Conservation (phyloP, 176 grass and related monocot species). For the Luzula sylvatica region DNA sequence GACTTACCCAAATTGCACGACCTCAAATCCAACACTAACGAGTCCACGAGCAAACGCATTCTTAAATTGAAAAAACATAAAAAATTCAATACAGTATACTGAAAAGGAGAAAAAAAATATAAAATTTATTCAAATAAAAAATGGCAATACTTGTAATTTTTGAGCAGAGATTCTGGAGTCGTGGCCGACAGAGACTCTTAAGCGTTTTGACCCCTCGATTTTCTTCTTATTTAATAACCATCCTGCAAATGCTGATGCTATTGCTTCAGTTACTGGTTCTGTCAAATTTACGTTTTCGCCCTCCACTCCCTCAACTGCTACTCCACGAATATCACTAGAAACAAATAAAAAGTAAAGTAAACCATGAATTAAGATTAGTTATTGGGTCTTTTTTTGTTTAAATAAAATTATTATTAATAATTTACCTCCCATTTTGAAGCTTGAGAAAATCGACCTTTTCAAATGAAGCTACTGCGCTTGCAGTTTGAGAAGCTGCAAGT, state of each 20-base stretch:
- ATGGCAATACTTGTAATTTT: constrained; percentile 74
- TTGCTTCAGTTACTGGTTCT: constrained; percentile 65
- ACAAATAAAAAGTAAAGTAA: background rate
- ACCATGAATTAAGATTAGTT: too few species aligned
- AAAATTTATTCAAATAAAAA: too few species aligned
- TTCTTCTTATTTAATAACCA: constrained; percentile 90
- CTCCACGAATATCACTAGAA: constrained; percentile 90
- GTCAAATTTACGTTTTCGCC: constrained; percentile 68
- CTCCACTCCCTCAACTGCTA: constrained; percentile 87
- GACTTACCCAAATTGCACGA: constrained; percentile 94
- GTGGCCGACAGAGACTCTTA: constrained; percentile 82
- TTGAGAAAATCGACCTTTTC: constrained; percentile 88
- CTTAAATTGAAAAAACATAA: constrained; percentile 30
- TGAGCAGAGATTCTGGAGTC: constrained; percentile 94
- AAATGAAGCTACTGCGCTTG: constrained; percentile 36
- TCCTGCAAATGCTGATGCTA: constrained; percentile 72
- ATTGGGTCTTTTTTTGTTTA: too few species aligned
- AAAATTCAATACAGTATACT: constrained; percentile 2
- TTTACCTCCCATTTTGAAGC: constrained; percentile 94
- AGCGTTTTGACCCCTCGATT: constrained; percentile 51
- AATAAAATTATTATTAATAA: background rate
- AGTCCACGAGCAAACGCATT: constrained; percentile 80
- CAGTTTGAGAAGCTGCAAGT: constrained; percentile 56
- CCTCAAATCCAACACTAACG: constrained; percentile 48
- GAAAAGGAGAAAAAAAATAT: constrained; percentile 12